These are phyloP conservation scores for Larix kaempferi DNA, from an alignment of 75 land plant species.

Conservation along the genomic window DNA sequence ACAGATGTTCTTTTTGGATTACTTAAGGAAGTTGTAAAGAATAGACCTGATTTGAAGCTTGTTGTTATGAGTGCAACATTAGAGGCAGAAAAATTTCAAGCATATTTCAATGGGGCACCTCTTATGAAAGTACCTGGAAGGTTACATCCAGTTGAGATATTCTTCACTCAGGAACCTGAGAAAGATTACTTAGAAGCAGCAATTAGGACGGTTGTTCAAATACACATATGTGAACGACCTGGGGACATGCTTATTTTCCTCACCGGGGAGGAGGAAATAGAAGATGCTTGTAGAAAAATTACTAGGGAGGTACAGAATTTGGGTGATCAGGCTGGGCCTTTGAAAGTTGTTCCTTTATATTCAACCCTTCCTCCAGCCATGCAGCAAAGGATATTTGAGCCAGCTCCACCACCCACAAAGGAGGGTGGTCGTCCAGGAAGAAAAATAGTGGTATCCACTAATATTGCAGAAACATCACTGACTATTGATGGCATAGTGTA, in stretches of 20 bases:
- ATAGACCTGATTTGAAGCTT: slow-evolving; percentile 82
- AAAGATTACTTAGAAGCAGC: slow-evolving; percentile 29
- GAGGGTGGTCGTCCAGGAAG: slow-evolving; percentile 23
- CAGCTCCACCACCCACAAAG: slow-evolving; percentile 26
- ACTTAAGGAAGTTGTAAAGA: slow-evolving; percentile 83
- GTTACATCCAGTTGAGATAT: slow-evolving; percentile 93
- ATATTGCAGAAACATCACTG: slow-evolving; percentile 28
- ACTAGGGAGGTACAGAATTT: slow-evolving; percentile 32
- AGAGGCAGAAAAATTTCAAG: slow-evolving; percentile 95
- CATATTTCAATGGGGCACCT: slow-evolving; percentile 88
- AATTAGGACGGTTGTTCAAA: slow-evolving; percentile 24
- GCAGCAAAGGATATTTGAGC: slow-evolving; percentile 26
- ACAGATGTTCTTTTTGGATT: slow-evolving; percentile 97
- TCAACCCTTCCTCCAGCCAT: slow-evolving; percentile 30
- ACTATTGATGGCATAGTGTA: slow-evolving; percentile 34
- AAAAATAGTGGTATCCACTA: slow-evolving; percentile 27
- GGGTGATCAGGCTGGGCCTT: slow-evolving; percentile 16
- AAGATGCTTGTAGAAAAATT: slow-evolving; percentile 50
- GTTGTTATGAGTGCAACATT: slow-evolving; percentile 98
- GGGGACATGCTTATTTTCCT: slow-evolving; percentile 26
- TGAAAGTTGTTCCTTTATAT: slow-evolving; percentile 32
- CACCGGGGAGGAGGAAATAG: slow-evolving; percentile 22
- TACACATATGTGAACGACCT: slow-evolving; percentile 16
- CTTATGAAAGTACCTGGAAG: slow-evolving; percentile 98
- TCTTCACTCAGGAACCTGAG: slow-evolving; percentile 27